Conservation (phyloP, 2,329 filamentous ascomycete genomes). For the Penicillium sp. region DNA sequence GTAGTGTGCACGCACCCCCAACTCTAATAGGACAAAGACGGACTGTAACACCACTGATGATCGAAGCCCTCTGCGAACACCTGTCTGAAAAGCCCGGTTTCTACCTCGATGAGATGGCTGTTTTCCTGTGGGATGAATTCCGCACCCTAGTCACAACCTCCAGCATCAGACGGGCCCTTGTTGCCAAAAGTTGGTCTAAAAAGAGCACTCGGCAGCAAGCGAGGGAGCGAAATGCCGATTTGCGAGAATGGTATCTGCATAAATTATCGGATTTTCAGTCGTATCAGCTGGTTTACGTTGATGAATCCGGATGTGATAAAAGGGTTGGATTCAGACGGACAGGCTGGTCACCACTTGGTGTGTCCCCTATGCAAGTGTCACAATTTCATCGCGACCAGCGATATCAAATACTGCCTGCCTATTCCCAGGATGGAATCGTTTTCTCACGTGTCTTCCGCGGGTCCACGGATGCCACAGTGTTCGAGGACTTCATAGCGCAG, state of each 20-base stretch:
- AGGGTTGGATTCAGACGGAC: no score
- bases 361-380: no score
- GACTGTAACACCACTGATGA: not conserved
- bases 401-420: no score
- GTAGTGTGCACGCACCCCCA: not conserved
- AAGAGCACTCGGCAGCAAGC: not conserved
- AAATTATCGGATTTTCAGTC: not conserved
- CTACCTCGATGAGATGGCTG: not conserved
- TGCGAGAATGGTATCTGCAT: not conserved
- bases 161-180: not conserved
- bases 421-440: no score
- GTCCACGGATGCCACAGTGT: no score
- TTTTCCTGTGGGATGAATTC: conserved; percentile 3
- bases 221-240: not conserved
- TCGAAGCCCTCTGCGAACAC: not conserved
- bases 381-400: no score
- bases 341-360: no score
- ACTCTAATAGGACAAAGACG: not conserved
- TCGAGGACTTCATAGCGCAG: no score
- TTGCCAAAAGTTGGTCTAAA: not conserved
- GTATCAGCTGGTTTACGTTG: no score
- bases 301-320: no score
- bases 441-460: no score
- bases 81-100: conserved; percentile 1
- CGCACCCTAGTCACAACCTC: not conserved